Evolutionary conservation across 768 basidiomycete species (phyloP).

Genomic region (Mycena rosella): DNA sequence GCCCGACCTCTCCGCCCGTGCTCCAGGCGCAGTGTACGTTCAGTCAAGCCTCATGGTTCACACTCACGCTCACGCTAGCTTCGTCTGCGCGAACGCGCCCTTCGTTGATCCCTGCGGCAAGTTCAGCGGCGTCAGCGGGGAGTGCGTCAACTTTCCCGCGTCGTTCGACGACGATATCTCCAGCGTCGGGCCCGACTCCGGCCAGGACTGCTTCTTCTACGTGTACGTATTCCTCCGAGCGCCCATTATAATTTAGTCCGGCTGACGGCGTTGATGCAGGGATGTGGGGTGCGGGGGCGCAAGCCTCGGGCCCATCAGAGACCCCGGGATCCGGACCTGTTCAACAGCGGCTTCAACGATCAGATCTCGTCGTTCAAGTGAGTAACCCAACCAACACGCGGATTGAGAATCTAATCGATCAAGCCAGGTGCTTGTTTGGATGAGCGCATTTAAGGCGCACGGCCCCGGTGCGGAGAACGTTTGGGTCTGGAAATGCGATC

Average conservation of each 20-base stretch:
- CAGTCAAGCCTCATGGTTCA: not conserved
- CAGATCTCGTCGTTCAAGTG: conserved; percentile 9
- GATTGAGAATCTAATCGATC: not conserved
- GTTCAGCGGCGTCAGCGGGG: not conserved
- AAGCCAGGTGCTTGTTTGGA: conserved; percentile 7
- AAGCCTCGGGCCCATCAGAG: not conserved
- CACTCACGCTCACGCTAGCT: not conserved
- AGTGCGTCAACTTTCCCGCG: conserved; percentile 6
- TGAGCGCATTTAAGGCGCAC: conserved; percentile 21
- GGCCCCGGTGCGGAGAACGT: no score
- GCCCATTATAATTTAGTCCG: not conserved
- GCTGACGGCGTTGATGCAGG: not conserved
- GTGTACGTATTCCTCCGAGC: not conserved
- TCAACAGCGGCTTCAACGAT: not conserved
- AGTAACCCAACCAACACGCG: not conserved
- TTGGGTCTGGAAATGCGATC: no score
- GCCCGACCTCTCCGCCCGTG: not conserved
- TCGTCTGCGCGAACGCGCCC: not conserved
- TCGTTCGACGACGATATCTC: conserved; percentile 2
- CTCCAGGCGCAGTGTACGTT: not conserved
- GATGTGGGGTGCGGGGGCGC: not conserved
- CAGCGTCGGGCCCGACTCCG: conserved; percentile 6
- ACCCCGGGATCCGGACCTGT: not conserved
- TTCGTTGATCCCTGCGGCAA: not conserved
- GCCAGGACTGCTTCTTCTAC: conserved; percentile 15